Conservation (phyloP, 192 early-diverging fungal genomes). For the Gigaspora rosea region DNA sequence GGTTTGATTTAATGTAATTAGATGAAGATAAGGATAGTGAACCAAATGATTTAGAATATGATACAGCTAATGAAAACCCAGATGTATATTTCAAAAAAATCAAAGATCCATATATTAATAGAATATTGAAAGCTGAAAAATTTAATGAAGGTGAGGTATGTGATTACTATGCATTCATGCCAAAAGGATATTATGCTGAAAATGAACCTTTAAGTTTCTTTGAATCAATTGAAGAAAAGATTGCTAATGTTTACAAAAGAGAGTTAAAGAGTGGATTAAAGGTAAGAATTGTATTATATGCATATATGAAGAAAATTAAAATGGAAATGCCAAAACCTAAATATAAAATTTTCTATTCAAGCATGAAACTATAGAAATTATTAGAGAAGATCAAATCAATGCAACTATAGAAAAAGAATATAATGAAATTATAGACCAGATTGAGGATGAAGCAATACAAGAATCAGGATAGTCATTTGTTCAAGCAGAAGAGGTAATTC, state of each 20-base stretch:
- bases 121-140: too few relatives aligned
- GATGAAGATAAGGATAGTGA: too few relatives aligned
- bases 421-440: not conserved
- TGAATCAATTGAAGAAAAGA: slow-evolving; percentile 14
- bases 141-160: too few relatives aligned
- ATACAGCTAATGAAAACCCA: too few relatives aligned
- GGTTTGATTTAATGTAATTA: slow-evolving; percentile 4
- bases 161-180: too few relatives aligned
- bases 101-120: too few relatives aligned
- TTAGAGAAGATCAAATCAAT: not conserved
- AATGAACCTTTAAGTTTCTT: not conserved
- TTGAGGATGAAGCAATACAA: not conserved
- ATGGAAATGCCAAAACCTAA: not conserved
- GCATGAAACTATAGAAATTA: slow-evolving; percentile 2
- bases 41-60: too few relatives aligned
- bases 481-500: not conserved
- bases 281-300: not conserved
- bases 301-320: slow-evolving; percentile 5
- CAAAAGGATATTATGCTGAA: not conserved
- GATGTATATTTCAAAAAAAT: too few relatives aligned
- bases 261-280: not conserved
- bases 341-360: slow-evolving; percentile 8
- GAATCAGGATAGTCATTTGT: not conserved
- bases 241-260: slow-evolving; percentile 1
- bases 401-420: not conserved